Conservation (phyloP, 2,329 filamentous ascomycete genomes). For the Passalora sequoiae region DNA sequence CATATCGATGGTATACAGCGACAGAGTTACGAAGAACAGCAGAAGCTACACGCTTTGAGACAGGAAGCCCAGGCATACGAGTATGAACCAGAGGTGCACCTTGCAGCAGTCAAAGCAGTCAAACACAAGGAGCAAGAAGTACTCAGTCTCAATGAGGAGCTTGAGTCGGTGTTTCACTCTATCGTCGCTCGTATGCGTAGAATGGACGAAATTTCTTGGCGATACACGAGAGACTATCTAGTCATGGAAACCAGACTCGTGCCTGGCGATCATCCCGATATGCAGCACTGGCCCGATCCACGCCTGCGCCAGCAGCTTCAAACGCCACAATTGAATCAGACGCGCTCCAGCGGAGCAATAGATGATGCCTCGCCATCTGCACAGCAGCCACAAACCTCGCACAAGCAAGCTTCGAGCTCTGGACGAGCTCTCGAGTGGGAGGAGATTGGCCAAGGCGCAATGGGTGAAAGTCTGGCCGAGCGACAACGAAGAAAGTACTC, state of each 20-base stretch:
- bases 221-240: slow-evolving; percentile 5
- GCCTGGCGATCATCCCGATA: slow-evolving; percentile 1
- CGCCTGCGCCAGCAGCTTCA: slow-evolving; percentile 2
- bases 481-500: slow-evolving; percentile 1
- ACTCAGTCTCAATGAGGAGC: background rate
- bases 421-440: no score
- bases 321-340: background rate
- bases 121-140: slow-evolving; percentile 3
- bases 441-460: slow-evolving; percentile 8
- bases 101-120: slow-evolving; percentile 5
- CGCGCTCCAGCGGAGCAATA: background rate
- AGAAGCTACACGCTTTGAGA: slow-evolving; percentile 13
- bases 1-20: slow-evolving; percentile 11
- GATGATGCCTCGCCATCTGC: background rate
- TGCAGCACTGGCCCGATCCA: slow-evolving; percentile 8
- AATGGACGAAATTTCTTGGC: slow-evolving; percentile 6
- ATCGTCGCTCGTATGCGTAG: slow-evolving; percentile 5
- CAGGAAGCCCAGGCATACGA: slow-evolving; percentile 14
- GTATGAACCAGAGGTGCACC: slow-evolving; percentile 12
- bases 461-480: background rate
- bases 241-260: slow-evolving; percentile 7
- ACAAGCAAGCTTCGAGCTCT: no score
- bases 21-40: slow-evolving; percentile 8
- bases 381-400: background rate
- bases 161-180: background rate